Evolutionary conservation across 805 yeast genomes (phyloP), one percentile per base, ranked within the genome.

Genomic region (Debaryomyces hansenii): DNA sequence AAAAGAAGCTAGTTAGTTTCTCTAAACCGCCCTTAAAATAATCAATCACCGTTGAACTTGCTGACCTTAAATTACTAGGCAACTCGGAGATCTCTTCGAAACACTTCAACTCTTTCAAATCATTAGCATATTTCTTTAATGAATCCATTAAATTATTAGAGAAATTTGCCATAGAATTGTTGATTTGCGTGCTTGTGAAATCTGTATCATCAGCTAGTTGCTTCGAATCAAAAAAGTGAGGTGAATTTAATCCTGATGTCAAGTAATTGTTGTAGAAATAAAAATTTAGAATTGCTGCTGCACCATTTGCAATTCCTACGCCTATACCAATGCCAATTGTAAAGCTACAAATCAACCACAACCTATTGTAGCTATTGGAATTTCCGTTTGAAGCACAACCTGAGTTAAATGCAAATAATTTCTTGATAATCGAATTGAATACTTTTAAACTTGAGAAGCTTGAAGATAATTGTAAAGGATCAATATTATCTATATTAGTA

Each of bases 281-380:
- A 28, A 10, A 7, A 31, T 31, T 36, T 35, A 6, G 16, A 28
- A 24, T 24, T 32, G 35, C 33, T 33, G 20, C 51, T 12, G 68
- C 48, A 8, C 66, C 64, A 42, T 51, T 58, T 10, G 69, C 59
- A 34, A 63, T 37, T 1, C 64, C 59, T 18, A 61, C 46, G 1
- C 77, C 75, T 15, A 72, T 53, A 1, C 75, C 72, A 31, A 70
- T 54, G 1, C 75, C 75, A 18, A 70, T 24, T 1, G 70, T 53
- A 47, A 71, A 69, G 45, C 72, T 58, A 41, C 66, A 67, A 4
- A 69, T 20, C 9, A 67, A 21, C 60, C 66, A 63, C 6, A 59
- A 41, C 6, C 45, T 53, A 18, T 41, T 46, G 40, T 18, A 21
- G 12, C n/a, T 20, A n/a, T 11, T 2, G 6, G 44, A 20, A 10